Conservation (phyloP, 2,329 filamentous ascomycete genomes). For the Fusarium ambrosium region DNA sequence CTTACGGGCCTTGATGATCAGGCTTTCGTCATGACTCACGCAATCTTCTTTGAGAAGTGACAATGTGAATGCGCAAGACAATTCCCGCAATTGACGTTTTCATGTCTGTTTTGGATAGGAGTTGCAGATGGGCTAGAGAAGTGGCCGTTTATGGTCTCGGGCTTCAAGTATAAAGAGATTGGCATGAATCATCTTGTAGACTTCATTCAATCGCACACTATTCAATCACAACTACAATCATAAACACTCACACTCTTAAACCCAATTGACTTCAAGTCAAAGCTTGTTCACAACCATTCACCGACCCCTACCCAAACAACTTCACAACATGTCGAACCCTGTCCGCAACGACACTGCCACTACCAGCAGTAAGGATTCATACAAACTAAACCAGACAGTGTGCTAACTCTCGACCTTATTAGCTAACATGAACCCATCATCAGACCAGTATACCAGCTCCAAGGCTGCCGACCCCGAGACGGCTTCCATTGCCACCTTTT, state of each 20-base stretch:
- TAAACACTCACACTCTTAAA: conserved; percentile 12
- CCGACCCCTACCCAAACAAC: neutral
- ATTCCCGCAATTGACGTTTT: neutral
- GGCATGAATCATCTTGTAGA: conserved; percentile 5
- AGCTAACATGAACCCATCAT: conserved; percentile 29
- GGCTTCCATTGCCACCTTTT: conserved; percentile 44
- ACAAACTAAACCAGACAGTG: neutral
- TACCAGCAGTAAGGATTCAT: conserved; percentile 33
- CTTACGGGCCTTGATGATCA: neutral
- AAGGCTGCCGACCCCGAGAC: conserved; percentile 41
- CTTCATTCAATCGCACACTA: conserved; percentile 28
- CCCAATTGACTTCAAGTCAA: conserved; percentile 1
- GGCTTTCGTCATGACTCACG: conserved; percentile 46
- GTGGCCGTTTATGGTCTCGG: neutral
- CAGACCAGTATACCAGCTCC: conserved; percentile 19
- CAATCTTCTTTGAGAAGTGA: conserved; percentile 17
- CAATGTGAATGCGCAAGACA: conserved; percentile 26
- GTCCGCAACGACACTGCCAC: conserved; percentile 20
- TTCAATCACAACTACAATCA: conserved; percentile 2
- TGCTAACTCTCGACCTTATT: conserved; percentile 17
- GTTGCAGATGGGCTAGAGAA: neutral
- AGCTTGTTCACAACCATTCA: conserved; percentile 6
- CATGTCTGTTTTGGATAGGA: neutral
- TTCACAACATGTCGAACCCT: conserved; percentile 29
- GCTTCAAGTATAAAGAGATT: conserved; percentile 40